phyloP scores from a whole-genome alignment of 306 rosid genomes.

The Quercus engelmannii region DNA sequence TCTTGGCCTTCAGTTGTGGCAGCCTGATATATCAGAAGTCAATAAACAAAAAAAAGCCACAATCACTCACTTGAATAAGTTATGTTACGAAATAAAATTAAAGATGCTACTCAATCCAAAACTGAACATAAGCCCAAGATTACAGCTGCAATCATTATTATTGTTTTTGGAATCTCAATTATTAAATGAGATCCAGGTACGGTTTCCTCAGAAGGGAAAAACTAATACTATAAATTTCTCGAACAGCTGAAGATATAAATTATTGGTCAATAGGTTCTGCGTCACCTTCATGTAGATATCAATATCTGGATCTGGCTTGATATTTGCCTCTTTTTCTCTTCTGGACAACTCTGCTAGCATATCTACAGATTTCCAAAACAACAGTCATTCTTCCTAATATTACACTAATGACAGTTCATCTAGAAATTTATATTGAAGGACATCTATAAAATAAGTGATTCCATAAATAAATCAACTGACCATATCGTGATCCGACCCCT shows the following conservation, averaged over 20 bases:
- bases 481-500: conserved; percentile 47
- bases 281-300: conserved; percentile 48
- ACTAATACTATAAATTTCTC: background rate
- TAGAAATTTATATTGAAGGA: background rate
- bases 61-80: conserved; percentile 3
- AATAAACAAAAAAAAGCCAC: conserved; percentile 21
- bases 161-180: background rate
- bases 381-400: background rate
- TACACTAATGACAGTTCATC: background rate
- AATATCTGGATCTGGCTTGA: conserved; percentile 42
- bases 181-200: background rate
- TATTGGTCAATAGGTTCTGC: background rate
- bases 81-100: background rate
- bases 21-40: too few relatives aligned
- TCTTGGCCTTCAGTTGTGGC: too few relatives aligned
- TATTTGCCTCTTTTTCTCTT: conserved; percentile 41
- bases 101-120: background rate
- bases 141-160: background rate
- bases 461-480: conserved; percentile 17
- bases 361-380: conserved; percentile 19
- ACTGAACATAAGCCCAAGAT: background rate
- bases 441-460: background rate
- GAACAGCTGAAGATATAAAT: background rate
- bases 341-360: conserved; percentile 42
- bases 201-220: background rate